These are phyloP conservation scores for Aquanectria penicillioides DNA, from an alignment of 2,329 filamentous ascomycete genomes.

Conservation along the genomic window DNA sequence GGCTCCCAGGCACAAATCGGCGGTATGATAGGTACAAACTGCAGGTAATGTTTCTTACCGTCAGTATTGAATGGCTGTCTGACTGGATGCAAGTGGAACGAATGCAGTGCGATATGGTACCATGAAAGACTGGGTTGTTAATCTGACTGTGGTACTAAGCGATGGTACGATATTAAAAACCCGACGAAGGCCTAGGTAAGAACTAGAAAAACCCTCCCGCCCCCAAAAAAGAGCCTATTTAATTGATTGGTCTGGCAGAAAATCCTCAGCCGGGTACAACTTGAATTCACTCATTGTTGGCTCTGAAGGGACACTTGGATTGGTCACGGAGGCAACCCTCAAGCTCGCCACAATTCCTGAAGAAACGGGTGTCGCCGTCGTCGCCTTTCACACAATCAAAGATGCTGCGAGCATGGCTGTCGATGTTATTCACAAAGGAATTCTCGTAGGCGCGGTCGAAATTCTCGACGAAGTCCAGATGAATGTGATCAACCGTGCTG, in stretches of 20 bases:
- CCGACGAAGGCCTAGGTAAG: constrained; percentile 64
- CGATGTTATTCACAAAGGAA: constrained; percentile 70
- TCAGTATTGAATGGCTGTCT: background rate
- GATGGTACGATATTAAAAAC: constrained; percentile 76
- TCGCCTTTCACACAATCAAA: constrained; percentile 67
- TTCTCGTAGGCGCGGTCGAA: constrained; percentile 74
- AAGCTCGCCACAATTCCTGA: constrained; percentile 73
- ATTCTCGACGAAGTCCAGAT: constrained; percentile 74
- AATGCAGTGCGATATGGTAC: constrained; percentile 74
- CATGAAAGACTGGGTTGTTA: constrained; percentile 81
- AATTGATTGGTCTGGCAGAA: too few relatives aligned
- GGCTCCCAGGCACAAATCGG: constrained; percentile 49
- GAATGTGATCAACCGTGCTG: constrained; percentile 73
- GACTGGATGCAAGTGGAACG: constrained; percentile 53
- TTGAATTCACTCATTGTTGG: constrained; percentile 75
- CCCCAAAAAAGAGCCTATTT: too few relatives aligned
- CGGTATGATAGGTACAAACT: constrained; percentile 74
- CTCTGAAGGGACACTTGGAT: constrained; percentile 75
- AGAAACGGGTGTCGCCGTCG: constrained; percentile 72
- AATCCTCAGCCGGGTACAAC: constrained; percentile 78
- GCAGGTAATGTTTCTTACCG: constrained; percentile 47
- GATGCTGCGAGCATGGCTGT: constrained; percentile 72
- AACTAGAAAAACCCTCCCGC: constrained; percentile 66
- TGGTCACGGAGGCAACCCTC: constrained; percentile 76
- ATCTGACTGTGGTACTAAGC: constrained; percentile 75